Percentiles rank a stretch among this genome's conserved stretches.
Conservation (phyloP, 1,284 basidiomycete species). For the Rhodotorula sp. region DNA sequence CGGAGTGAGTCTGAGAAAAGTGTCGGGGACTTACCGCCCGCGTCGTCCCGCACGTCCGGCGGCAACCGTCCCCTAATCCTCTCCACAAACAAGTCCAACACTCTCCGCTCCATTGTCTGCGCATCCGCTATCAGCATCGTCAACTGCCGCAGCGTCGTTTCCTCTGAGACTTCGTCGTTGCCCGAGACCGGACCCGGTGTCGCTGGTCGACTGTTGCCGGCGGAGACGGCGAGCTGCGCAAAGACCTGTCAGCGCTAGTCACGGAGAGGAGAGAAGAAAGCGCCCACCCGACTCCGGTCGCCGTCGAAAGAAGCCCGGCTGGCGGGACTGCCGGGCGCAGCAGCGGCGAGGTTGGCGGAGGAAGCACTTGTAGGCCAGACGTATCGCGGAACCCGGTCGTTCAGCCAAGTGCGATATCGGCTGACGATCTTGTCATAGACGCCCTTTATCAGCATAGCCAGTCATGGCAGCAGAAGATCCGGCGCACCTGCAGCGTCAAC, state of each 20-base stretch:
- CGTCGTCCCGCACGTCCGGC: constrained; percentile 5
- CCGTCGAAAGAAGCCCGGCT: constrained; percentile 23
- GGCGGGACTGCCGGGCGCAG: constrained; percentile 3
- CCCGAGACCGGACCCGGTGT: constrained; percentile 3
- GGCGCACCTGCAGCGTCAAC: constrained; percentile 77
- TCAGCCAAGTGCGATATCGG: constrained; percentile 73
- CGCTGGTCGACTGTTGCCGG: constrained; percentile 7
- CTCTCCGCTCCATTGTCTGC: constrained; percentile 57
- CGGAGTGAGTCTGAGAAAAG: background rate
- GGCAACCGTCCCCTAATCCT: constrained; percentile 53
- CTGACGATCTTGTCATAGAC: constrained; percentile 63
- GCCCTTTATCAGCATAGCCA: too few relatives aligned
- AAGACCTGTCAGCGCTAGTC: background rate
- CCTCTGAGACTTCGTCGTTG: constrained; percentile 55
- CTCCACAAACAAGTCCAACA: constrained; percentile 62
- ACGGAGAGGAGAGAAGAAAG: too few relatives aligned
- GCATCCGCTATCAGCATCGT: constrained; percentile 67
- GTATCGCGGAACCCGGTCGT: constrained; percentile 53
- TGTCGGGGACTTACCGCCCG: constrained; percentile 11
- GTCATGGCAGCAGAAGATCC: too few relatives aligned
- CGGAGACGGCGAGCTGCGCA: constrained; percentile 5
- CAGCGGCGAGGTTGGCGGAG: constrained; percentile 26
- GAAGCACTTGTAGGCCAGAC: constrained; percentile 28
- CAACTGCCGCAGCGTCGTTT: constrained; percentile 61
- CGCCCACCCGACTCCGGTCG: constrained; percentile 19